Evolutionary conservation across 2,329 filamentous ascomycete species (phyloP).

Genomic region (Colletotrichum sp.): DNA sequence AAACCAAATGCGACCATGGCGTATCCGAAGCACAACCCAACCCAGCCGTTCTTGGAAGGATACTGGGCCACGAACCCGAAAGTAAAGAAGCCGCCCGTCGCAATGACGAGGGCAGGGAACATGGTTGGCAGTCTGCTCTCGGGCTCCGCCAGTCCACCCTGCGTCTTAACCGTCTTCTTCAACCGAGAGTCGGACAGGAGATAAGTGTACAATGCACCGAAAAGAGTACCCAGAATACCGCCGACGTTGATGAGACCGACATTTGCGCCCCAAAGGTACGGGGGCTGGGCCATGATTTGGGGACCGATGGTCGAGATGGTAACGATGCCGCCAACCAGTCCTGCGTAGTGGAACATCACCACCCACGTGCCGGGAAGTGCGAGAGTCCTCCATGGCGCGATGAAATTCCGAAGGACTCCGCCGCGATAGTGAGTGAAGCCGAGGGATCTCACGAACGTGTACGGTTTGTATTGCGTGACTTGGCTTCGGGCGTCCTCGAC

Average conservation of each 20-base stretch:
- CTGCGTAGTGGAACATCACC: constrained; percentile 41
- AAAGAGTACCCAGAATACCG: constrained; percentile 32
- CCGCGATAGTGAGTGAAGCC: constrained; percentile 25
- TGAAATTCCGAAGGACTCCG: constrained; percentile 24
- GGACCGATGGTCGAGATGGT: constrained; percentile 39
- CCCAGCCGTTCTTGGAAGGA: constrained; percentile 32
- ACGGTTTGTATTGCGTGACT: not conserved
- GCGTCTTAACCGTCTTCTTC: constrained; percentile 24
- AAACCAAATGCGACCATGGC: constrained; percentile 42
- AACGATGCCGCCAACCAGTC: constrained; percentile 37
- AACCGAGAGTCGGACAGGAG: constrained; percentile 28
- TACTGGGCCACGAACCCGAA: constrained; percentile 42
- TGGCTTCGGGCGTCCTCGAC: not conserved
- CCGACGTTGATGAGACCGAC: constrained; percentile 39
- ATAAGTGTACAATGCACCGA: constrained; percentile 31
- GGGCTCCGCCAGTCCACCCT: constrained; percentile 35
- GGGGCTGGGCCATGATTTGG: constrained; percentile 30
- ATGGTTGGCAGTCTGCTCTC: constrained; percentile 36
- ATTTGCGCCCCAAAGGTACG: constrained; percentile 38
- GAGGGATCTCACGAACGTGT: constrained; percentile 18
- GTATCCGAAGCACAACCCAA: constrained; percentile 37
- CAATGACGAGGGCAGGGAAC: constrained; percentile 32
- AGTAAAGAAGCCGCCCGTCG: constrained; percentile 36
- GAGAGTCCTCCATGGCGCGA: constrained; percentile 32
- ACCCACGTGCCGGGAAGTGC: constrained; percentile 38